These are phyloP conservation scores for Brassica balearica DNA, from an alignment of 441 rosid species.

Conservation along the genomic window DNA sequence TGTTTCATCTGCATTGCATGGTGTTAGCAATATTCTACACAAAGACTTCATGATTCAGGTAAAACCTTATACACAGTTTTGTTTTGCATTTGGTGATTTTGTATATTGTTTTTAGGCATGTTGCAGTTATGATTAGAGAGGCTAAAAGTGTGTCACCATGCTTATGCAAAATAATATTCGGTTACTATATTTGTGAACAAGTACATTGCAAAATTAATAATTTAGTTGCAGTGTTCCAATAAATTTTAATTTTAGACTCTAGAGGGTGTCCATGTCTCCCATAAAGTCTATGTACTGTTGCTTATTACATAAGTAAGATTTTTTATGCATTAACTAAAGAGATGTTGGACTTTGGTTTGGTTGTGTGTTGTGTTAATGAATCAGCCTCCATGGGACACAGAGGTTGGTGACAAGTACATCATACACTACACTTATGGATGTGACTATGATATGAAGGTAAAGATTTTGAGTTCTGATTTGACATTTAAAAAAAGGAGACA, in stretches of 20 bases:
- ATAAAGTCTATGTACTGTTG: too few species aligned
- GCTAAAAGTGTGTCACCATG: neutral
- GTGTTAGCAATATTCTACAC: slow-evolving; percentile 80
- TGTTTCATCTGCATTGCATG: slow-evolving; percentile 90
- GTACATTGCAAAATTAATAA: neutral
- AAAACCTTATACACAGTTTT: slow-evolving; percentile 1
- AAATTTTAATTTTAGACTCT: neutral
- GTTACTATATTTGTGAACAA: neutral
- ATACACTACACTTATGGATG: slow-evolving; percentile 98
- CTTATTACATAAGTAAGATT: slow-evolving; percentile 3
- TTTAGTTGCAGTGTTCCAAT: neutral
- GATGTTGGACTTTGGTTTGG: slow-evolving; percentile 1
- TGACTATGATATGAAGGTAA: slow-evolving; percentile 91
- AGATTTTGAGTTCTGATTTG: neutral
- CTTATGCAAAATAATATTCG: neutral
- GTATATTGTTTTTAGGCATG: neutral
- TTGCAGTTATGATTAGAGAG: neutral
- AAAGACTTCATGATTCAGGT: slow-evolving; percentile 99
- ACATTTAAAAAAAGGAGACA: neutral
- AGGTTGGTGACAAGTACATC: slow-evolving; percentile 79
- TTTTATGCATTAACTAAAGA: slow-evolving; percentile 26
- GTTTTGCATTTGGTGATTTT: neutral
- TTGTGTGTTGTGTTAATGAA: slow-evolving; percentile 41
- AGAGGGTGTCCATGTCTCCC: too few species aligned
- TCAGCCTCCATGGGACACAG: slow-evolving; percentile 99